A percentile compares a stretch with the other conserved stretches of the same genome.
phyloP scores from a whole-genome alignment of 2,329 filamentous ascomycete species.

The Epichloe amarillans region DNA sequence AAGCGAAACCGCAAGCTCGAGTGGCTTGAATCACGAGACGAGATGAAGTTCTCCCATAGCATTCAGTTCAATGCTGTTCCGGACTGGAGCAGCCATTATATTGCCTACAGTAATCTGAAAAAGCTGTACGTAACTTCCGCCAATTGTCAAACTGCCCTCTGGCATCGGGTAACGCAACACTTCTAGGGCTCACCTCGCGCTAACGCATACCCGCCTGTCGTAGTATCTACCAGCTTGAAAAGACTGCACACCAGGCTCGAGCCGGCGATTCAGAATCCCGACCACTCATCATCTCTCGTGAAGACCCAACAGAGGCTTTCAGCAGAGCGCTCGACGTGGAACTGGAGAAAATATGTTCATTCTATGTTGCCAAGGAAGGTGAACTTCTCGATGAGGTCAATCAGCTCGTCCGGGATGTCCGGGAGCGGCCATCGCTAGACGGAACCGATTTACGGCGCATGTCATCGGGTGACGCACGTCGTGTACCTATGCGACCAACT shows the following conservation, averaged over 20 bases:
- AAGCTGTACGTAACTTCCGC: conserved; percentile 59
- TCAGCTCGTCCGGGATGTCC: conserved; percentile 61
- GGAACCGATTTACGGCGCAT: conserved; percentile 23
- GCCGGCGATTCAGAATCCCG: conserved; percentile 67
- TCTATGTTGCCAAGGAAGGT: conserved; percentile 78
- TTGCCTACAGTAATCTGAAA: conserved; percentile 97
- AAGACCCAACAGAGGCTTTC: conserved; percentile 73
- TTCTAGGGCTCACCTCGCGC: background rate
- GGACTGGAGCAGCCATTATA: conserved; percentile 98
- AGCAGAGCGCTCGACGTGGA: conserved; percentile 71
- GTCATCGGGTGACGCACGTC: conserved; percentile 14
- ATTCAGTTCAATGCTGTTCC: conserved; percentile 99
- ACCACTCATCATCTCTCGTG: conserved; percentile 64
- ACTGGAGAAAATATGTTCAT: conserved; percentile 84
- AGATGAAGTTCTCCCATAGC: conserved; percentile 99
- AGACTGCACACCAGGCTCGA: conserved; percentile 54
- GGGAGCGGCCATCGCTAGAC: conserved; percentile 43
- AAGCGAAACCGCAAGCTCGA: conserved; percentile 51
- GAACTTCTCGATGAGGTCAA: conserved; percentile 76
- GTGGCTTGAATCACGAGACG: conserved; percentile 60
- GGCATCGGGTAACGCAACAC: background rate
- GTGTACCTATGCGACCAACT: conserved; percentile 13
- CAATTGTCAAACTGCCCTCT: background rate
- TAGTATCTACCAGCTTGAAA: conserved; percentile 92
- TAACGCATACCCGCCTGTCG: background rate